Evolutionary conservation across 2,329 filamentous ascomycete species (phyloP), one percentile per base, ranked within the genome.

Genomic region (Xylaria sp.): DNA sequence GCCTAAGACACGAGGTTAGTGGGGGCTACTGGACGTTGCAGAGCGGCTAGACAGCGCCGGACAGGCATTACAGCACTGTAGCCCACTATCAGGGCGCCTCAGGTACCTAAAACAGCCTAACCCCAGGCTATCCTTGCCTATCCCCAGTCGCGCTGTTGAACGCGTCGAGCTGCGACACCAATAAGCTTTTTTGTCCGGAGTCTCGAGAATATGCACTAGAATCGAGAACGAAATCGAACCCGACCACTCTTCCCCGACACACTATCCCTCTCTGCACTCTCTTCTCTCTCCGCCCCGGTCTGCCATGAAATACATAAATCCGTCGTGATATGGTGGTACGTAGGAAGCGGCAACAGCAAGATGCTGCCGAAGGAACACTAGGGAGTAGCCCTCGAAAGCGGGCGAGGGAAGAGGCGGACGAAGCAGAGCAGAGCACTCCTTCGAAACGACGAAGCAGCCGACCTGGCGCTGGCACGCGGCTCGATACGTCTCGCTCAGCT

Each of bases 301-400:
- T 19, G 11, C 13, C 25, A 43, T 62, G 41, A 25, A 13, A n/a
- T 15, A 33, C 10, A 15, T 7, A n/a, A n/a, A 37, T 17, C n/a
- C 31, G 9, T 23, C 54, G 62, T 23, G 37, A 44, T 46, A 64
- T 44, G 23, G 72, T 73, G 71, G 70, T 67, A 49, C 70, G 70
- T 27, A 62, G 63, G 13, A 73, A 68, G 47, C 67, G 44, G 48
- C 59, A 64, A 17, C 69, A 64, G 57, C 62, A 63, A 19, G 27
- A 44, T 51, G 44, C 60, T 61, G 64, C 61, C 53, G 53, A 63
- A 56, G 44, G 53, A 8, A 48, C 40, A 8, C 35, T 49, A 43
- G 61, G 47, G 21, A 64, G 49, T 37, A 67, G 68, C 10, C 43
- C 64, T 17, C 67, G 65, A 46, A 73, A 72, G 57, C 70, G 69